phyloP scores from a whole-genome alignment of 345 rosid species.

The Balakata baccata region DNA sequence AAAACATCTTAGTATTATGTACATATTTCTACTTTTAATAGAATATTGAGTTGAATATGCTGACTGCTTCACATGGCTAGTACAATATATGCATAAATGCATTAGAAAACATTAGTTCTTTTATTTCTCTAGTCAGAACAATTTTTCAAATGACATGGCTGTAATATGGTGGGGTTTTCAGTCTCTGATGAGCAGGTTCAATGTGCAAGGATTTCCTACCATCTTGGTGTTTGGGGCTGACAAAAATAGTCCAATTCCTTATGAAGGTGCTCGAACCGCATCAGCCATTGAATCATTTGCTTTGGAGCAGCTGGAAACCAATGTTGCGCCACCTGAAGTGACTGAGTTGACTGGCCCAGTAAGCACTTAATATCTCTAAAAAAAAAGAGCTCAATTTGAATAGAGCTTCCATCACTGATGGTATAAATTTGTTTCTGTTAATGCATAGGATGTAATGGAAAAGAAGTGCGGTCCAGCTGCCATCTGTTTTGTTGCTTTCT shows the following conservation, averaged over 20 bases:
- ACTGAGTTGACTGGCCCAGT: constrained; percentile 80
- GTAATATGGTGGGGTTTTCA: constrained; percentile 36
- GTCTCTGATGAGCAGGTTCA: constrained; percentile 92
- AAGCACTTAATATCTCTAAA: constrained; percentile 27
- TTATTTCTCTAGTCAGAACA: neutral
- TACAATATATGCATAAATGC: neutral
- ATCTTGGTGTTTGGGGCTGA: constrained; percentile 90
- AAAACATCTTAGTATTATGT: neutral
- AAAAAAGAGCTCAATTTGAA: neutral
- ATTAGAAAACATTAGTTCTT: neutral
- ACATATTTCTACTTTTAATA: neutral
- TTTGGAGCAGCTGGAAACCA: constrained; percentile 76
- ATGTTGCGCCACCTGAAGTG: constrained; percentile 78
- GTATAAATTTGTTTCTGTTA: constrained; percentile 2
- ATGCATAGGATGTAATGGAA: constrained; percentile 67
- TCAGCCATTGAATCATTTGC: constrained; percentile 87
- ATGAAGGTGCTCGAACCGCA: constrained; percentile 90
- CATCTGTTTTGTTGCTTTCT: constrained; percentile 89
- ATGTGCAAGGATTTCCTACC: constrained; percentile 92
- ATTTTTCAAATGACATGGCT: constrained; percentile 9
- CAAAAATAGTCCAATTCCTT: constrained; percentile 73
- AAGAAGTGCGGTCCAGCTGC: constrained; percentile 91
- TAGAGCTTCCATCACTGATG: neutral
- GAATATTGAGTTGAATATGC: neutral
- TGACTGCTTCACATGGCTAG: neutral